These are phyloP conservation scores for Suillus decipiens DNA, from an alignment of 768 basidiomycete species.

Conservation along the genomic window DNA sequence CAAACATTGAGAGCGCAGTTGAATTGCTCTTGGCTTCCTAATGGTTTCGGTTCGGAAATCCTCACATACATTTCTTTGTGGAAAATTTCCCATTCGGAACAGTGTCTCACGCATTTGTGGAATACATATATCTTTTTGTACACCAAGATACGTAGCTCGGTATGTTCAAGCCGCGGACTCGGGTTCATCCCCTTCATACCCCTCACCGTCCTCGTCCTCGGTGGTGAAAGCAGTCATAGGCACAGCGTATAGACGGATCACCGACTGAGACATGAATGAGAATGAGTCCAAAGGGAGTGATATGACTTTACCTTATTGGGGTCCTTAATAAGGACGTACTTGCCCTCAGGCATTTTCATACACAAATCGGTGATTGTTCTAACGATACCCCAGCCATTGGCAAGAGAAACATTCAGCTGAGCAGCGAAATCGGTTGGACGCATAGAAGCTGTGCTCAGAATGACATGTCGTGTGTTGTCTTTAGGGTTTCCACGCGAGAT, in stretches of 20 bases:
- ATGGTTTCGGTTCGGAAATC: slow-evolving; percentile 15
- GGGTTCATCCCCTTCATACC: slow-evolving; percentile 43
- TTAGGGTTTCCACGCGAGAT: slow-evolving; percentile 93
- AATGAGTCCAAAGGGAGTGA: slow-evolving; percentile 8
- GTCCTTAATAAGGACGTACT: slow-evolving; percentile 96
- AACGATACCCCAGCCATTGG: slow-evolving; percentile 99
- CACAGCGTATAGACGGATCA: slow-evolving; percentile 93
- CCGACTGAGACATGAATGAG: slow-evolving; percentile 57
- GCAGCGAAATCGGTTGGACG: slow-evolving; percentile 92
- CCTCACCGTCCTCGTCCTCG: slow-evolving; percentile 68
- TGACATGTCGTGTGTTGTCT: slow-evolving; percentile 94
- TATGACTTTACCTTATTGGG: slow-evolving; percentile 81
- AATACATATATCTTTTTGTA: background rate
- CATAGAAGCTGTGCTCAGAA: slow-evolving; percentile 92
- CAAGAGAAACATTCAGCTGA: slow-evolving; percentile 92
- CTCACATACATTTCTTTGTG: background rate
- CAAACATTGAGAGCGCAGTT: slow-evolving; percentile 80
- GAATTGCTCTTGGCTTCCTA: slow-evolving; percentile 70
- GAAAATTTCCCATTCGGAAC: background rate
- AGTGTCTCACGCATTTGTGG: background rate
- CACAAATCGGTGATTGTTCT: slow-evolving; percentile 92
- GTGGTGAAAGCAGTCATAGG: slow-evolving; percentile 83
- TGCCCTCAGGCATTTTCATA: slow-evolving; percentile 97
- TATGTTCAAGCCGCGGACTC: slow-evolving; percentile 34
- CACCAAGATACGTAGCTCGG: background rate